phyloP scores from a whole-genome alignment of 2,329 filamentous ascomycete species.

The Alternaria brassicicola region DNA sequence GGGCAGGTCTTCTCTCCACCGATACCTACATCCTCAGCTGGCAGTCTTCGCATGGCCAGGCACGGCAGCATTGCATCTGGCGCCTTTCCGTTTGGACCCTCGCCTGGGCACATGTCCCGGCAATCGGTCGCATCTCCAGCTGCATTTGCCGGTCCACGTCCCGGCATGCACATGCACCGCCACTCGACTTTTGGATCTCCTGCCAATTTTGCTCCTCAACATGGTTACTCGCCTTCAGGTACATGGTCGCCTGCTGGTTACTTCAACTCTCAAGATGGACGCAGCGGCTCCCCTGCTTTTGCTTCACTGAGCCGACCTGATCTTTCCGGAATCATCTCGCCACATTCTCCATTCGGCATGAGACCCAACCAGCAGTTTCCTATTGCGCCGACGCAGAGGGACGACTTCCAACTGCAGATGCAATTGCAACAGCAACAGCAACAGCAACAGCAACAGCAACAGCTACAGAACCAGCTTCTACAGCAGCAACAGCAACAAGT shows the following conservation, averaged over 20 bases:
- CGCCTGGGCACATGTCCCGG: constrained; percentile 63
- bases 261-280: constrained; percentile 47
- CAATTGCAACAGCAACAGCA: constrained; percentile 58
- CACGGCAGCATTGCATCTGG: constrained; percentile 62
- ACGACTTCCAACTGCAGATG: constrained; percentile 53
- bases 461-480: constrained; percentile 60
- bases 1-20: constrained; percentile 83
- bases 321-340: constrained; percentile 45
- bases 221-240: constrained; percentile 62
- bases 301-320: constrained; percentile 46
- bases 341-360: constrained; percentile 67
- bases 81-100: constrained; percentile 64
- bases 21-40: constrained; percentile 76
- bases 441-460: constrained; percentile 55
- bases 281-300: constrained; percentile 53
- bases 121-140: constrained; percentile 75
- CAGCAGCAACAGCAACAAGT: constrained; percentile 54
- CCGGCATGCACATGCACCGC: constrained; percentile 66
- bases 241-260: constrained; percentile 52
- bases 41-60: constrained; percentile 67
- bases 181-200: constrained; percentile 74
- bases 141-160: constrained; percentile 63
- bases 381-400: constrained; percentile 42
- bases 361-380: constrained; percentile 53
- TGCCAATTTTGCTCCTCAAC: constrained; percentile 66